Evolutionary conservation across 495 filamentous ascomycete species (phyloP), one percentile per base, ranked within the genome.

Genomic region (Lichina pygmaea): DNA sequence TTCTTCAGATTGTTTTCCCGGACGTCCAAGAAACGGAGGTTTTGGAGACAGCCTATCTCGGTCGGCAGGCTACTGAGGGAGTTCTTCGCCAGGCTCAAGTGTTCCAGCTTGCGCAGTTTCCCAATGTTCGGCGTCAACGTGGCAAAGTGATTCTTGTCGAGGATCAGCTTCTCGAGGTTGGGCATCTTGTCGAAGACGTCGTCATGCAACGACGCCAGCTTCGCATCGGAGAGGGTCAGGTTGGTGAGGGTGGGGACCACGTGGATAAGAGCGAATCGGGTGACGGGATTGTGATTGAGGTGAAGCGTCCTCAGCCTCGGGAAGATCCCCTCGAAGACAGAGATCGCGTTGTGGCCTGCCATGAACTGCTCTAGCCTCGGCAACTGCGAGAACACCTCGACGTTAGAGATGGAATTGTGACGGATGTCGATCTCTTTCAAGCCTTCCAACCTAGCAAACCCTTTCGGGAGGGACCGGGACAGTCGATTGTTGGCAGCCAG

Each of bases 401-500:
- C 92, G 55, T 72, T 79, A 41, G 72, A 69, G 43, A 99, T 75
- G 4, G 67, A 66, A 55, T 99, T 99, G 63, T 86, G 95, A 37
- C 91, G 80, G 46, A 91, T 73, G 59, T 99, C 91, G 33, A 95
- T 67, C 57, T 95, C 86, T 51, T 79, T 85, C 45, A 99, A 63
- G 51, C 77, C 92, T 36, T 63, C 60, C 10, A 95, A 62, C 9
- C 73, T 62, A 42, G 63, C 66, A 57, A 94, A 77, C 0, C 72
- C 70, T 3, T 68, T 62, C 32, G 81, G 74, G 40, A 95, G 72
- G 9, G 71, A 58, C 3, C 83, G 84, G 15, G 70, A 62, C 5
- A 95, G 63, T 44, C 75, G 74, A 56, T 99, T 99, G 61, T 95
- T 99, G 0, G 89, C 94, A 54, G 91, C 84, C 65, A 83, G 86